Percentiles rank a stretch among this genome's conserved stretches.
Evolutionary conservation across 2,329 filamentous ascomycete species (phyloP).

Genomic region (Neoascochyta sp.): DNA sequence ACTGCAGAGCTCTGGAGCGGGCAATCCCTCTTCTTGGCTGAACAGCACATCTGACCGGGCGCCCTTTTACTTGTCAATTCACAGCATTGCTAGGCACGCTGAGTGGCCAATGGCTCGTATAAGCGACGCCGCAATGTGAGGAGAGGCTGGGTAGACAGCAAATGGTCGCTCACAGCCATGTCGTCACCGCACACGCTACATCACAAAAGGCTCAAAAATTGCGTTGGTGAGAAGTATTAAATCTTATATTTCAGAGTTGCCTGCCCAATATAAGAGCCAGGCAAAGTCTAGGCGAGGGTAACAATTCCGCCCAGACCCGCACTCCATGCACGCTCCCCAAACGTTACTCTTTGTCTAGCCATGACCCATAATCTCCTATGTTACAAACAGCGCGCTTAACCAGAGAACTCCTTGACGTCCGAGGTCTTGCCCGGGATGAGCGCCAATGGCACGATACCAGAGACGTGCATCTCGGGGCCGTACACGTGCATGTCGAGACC

Average conservation of each 20-base stretch:
- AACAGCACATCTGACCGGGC: too few species aligned
- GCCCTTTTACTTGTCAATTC: too few species aligned
- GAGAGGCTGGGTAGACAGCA: too few species aligned
- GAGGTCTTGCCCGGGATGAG: conserved; percentile 60
- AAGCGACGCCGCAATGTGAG: too few species aligned
- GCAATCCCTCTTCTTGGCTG: too few species aligned
- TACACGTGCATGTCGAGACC: conserved; percentile 92
- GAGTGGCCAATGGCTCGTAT: too few species aligned
- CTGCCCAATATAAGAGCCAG: conserved; percentile 3
- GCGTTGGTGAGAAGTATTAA: conserved; percentile 18
- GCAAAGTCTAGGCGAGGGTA: conserved; percentile 13
- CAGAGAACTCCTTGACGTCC: conserved; percentile 60
- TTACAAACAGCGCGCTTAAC: conserved; percentile 39
- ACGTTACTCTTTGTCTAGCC: conserved; percentile 33
- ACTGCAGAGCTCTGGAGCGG: too few species aligned
- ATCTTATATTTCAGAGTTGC: conserved; percentile 14
- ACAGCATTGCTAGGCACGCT: too few species aligned
- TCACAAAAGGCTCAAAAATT: too few species aligned
- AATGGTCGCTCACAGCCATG: too few species aligned
- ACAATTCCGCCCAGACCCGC: conserved; percentile 14
- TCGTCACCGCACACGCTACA: too few species aligned
- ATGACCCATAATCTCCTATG: conserved; percentile 27
- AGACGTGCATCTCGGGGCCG: conserved; percentile 81
- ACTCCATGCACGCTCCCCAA: conserved; percentile 17
- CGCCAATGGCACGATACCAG: conserved; percentile 91